phyloP scores from a whole-genome alignment of 169 alveolate species.

The Plasmodium inui region DNA sequence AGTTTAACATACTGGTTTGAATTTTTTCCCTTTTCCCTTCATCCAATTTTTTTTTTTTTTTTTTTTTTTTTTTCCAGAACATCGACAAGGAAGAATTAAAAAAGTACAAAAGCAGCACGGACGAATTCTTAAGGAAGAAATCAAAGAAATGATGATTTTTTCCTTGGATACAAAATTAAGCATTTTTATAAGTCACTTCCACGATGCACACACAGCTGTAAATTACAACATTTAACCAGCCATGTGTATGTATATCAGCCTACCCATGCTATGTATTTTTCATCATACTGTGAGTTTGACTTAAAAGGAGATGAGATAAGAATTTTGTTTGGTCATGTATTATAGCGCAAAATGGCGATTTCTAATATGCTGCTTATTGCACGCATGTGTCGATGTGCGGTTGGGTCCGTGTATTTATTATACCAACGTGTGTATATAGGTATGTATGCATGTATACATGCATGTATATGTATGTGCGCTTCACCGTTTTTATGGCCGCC shows the following conservation, averaged over 20 bases:
- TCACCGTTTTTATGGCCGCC: constrained; percentile 3
- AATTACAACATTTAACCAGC: neutral
- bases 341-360: constrained; percentile 1
- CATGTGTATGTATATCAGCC: neutral
- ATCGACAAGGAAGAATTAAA: constrained; percentile 68
- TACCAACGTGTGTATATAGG: neutral
- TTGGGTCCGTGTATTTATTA: neutral
- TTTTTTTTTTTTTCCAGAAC: constrained; percentile 33
- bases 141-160: neutral
- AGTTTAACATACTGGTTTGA: neutral
- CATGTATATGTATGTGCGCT: neutral
- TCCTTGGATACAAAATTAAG: neutral
- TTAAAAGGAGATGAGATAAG: neutral
- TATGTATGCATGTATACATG: neutral
- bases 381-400: neutral
- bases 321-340: neutral
- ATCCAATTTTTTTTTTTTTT: neutral
- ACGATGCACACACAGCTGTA: neutral
- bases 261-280: constrained; percentile 8
- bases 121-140: constrained; percentile 20
- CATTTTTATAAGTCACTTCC: neutral
- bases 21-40: neutral
- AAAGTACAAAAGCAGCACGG: neutral
- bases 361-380: neutral
- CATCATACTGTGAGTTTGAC: neutral